Evolutionary conservation across 2,329 filamentous ascomycete genomes (phyloP).

Genomic region (Scopulariopsis brevicaulis): DNA sequence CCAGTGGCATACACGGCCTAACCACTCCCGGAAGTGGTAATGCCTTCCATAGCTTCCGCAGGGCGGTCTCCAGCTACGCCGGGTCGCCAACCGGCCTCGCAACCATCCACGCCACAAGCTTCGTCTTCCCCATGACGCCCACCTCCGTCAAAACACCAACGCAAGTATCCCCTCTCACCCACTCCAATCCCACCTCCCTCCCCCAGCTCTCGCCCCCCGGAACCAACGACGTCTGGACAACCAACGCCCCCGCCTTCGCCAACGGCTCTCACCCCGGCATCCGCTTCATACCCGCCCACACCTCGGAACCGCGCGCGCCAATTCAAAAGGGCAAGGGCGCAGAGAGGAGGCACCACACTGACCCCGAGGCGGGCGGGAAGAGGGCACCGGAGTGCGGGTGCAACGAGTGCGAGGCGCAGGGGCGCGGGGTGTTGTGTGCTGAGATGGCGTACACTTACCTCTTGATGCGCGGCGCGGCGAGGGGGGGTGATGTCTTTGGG

Average conservation of each 20-base stretch:
- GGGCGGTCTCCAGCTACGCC: neutral
- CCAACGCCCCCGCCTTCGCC: neutral
- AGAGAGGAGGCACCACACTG: neutral
- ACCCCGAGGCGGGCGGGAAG: neutral
- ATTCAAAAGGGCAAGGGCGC: neutral
- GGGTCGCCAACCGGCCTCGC: no score
- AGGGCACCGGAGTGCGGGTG: neutral
- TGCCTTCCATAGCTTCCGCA: neutral
- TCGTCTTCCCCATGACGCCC: neutral
- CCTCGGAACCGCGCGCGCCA: neutral
- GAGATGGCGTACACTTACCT: slow-evolving; percentile 18
- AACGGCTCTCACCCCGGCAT: neutral
- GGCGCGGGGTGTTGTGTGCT: slow-evolving; percentile 12
- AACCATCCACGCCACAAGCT: neutral
- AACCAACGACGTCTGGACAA: neutral
- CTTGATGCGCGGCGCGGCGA: slow-evolving; percentile 17
- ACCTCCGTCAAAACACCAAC: neutral
- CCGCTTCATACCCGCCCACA: neutral
- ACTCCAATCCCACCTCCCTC: neutral
- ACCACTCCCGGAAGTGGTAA: neutral
- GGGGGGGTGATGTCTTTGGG: neutral
- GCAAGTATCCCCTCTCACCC: neutral
- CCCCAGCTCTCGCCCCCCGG: neutral
- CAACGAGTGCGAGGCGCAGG: slow-evolving; percentile 4
- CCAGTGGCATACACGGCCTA: neutral